phyloP scores from a whole-genome alignment of 2,329 filamentous ascomycete genomes.

The Beauveria australis region DNA sequence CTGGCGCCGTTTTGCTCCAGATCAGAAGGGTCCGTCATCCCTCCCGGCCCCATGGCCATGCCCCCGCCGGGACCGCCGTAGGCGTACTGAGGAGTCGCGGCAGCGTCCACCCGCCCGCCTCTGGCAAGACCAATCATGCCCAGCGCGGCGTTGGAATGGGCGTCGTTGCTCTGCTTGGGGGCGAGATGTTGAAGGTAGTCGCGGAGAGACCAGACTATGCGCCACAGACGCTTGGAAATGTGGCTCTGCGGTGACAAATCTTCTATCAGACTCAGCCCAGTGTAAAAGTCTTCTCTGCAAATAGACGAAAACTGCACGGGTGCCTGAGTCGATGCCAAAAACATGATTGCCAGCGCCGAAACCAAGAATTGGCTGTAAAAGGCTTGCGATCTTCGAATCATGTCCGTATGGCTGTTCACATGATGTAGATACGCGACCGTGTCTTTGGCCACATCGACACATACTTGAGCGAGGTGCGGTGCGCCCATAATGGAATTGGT shows the following conservation, averaged over 20 bases:
- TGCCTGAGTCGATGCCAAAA: slow-evolving; percentile 68
- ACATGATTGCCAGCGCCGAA: slow-evolving; percentile 65
- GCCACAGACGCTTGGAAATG: slow-evolving; percentile 66
- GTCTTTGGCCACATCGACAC: slow-evolving; percentile 67
- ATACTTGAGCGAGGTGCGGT: slow-evolving; percentile 62
- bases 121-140: slow-evolving; percentile 47
- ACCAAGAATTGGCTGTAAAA: slow-evolving; percentile 77
- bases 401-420: slow-evolving; percentile 62
- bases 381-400: slow-evolving; percentile 64
- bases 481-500: slow-evolving; percentile 75
- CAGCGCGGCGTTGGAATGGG: slow-evolving; percentile 43
- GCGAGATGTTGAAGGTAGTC: slow-evolving; percentile 64
- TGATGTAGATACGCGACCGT: slow-evolving; percentile 64
- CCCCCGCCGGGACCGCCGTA: neutral
- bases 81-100: neutral
- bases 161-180: slow-evolving; percentile 39
- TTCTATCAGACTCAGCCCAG: slow-evolving; percentile 66
- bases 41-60: neutral
- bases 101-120: slow-evolving; percentile 14
- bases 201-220: slow-evolving; percentile 61
- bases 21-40: neutral
- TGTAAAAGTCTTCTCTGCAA: slow-evolving; percentile 70
- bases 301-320: slow-evolving; percentile 60
- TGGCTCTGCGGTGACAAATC: slow-evolving; percentile 63
- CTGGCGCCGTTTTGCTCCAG: neutral